Evolutionary conservation across 2,329 filamentous ascomycete genomes (phyloP).

Genomic region (Lizonia empirigonia): DNA sequence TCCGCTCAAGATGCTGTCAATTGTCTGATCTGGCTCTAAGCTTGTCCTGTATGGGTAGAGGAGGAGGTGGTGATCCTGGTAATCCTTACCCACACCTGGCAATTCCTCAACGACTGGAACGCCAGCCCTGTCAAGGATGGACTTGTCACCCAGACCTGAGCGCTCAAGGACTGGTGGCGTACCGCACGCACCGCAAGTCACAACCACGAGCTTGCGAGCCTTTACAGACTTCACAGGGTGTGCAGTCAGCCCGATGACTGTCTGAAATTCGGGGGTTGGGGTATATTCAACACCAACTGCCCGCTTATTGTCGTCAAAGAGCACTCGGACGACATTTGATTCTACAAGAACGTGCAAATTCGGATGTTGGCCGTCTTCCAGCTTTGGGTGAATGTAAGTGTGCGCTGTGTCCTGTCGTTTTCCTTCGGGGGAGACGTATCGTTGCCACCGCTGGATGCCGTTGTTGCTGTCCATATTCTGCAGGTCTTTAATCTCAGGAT

Average conservation of each 20-base stretch:
- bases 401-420: slow-evolving; percentile 64
- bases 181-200: slow-evolving; percentile 58
- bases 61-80: slow-evolving; percentile 66
- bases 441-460: slow-evolving; percentile 52
- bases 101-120: slow-evolving; percentile 62
- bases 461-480: slow-evolving; percentile 57
- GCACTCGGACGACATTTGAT: slow-evolving; percentile 60
- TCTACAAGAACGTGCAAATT: slow-evolving; percentile 66
- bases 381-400: slow-evolving; percentile 59
- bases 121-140: slow-evolving; percentile 56
- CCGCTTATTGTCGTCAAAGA: slow-evolving; percentile 60
- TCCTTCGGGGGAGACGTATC: slow-evolving; percentile 59
- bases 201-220: slow-evolving; percentile 62
- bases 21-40: slow-evolving; percentile 55
- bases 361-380: slow-evolving; percentile 57
- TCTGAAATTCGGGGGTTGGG: slow-evolving; percentile 52
- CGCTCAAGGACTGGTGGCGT: slow-evolving; percentile 65
- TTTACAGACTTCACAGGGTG: slow-evolving; percentile 49
- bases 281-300: slow-evolving; percentile 66
- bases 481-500: slow-evolving; percentile 59
- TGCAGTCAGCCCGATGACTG: slow-evolving; percentile 36
- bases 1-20: slow-evolving; percentile 61
- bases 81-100: slow-evolving; percentile 67
- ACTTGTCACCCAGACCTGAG: slow-evolving; percentile 63
- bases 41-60: slow-evolving; percentile 60